These are phyloP conservation scores for Metarhizium sp. DNA, from an alignment of 2,329 filamentous ascomycete species.

Conservation along the genomic window DNA sequence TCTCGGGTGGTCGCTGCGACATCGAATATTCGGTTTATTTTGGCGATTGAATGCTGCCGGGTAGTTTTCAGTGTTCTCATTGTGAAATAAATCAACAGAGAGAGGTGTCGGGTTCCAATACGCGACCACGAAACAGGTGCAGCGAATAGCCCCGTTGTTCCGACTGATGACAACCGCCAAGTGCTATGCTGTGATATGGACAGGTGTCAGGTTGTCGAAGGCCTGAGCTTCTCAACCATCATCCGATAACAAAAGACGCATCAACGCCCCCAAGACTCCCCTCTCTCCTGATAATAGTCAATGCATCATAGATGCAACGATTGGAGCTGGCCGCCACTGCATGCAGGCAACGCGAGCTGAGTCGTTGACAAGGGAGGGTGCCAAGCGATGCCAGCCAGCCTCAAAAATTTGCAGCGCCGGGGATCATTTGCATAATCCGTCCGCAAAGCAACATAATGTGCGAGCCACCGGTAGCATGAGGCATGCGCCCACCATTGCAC, in stretches of 20 bases:
- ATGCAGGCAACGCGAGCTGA: not conserved
- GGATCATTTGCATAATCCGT: not conserved
- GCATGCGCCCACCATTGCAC: not conserved
- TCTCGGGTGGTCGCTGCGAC: not conserved
- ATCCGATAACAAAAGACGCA: not conserved
- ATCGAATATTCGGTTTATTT: not conserved
- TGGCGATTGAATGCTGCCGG: no score
- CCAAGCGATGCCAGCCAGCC: not conserved
- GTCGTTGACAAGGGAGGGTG: not conserved
- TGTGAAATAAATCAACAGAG: no score
- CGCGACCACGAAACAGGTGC: no score
- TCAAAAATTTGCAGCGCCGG: not conserved
- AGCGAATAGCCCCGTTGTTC: no score
- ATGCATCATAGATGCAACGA: not conserved
- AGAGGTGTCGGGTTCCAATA: no score
- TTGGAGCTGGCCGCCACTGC: not conserved
- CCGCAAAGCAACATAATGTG: no score
- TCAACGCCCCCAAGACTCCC: not conserved
- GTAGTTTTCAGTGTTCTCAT: no score
- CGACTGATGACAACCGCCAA: no score
- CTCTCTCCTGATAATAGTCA: not conserved
- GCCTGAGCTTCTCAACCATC: not conserved
- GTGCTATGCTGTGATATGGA: no score
- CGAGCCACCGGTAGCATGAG: no score
- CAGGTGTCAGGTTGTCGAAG: not conserved